Base-by-base conservation (phyloP, 129 eudicot genomes). In the Lonicera japonica region DNA sequence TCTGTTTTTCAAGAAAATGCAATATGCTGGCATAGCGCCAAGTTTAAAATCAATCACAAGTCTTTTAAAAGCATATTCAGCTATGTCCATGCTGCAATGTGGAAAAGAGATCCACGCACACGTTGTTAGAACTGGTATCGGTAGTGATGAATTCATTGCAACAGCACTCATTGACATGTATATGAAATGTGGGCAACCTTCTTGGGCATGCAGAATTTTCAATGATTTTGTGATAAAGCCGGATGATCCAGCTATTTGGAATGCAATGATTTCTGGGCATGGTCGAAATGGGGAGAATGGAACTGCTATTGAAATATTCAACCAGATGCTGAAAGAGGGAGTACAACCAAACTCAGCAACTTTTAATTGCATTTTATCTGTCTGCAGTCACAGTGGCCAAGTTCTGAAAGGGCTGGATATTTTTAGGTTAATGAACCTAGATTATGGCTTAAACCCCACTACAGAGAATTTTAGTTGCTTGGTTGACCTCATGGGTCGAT, bases 221-320 rank as follows among this genome's bases (percentile, higher is more conserved):
- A 40, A 85, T 65, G 82, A 78, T 66, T 83, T 77, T 19, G 56
- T 68, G 17, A 65, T 52, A 63, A 78, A 78, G 65, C 79, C 84
- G 2, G 40, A 23, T 12, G 91, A 92, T 76, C 88, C 96, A 11
- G 88, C 86, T 21, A 66, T 91, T 23, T 91, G 98, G 98, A 91
- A 91, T 55, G 84, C 91, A 1, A 91, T 91, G 95, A 87, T 91
- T 29, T 91, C 95, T 15, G 98, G 98, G 36, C 82, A 84, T 61
- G 98, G 96, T 24, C 72, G 66, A 60, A 88, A 91, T 53, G 85
- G 98, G 43, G 76, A 72, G 45, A 56, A 65, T 55, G 83, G 80
- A 68, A 65, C 77, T 39, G 96, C 96, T 62, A 87, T 87, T 25
- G 51, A 76, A 7, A 69, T 82, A 43, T 92, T 92, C 51, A 54